A percentile compares a stretch with the other conserved stretches of the same genome.
Evolutionary conservation across 1,284 basidiomycete genomes (phyloP).

Genomic region (Apiotrichum porosum): DNA sequence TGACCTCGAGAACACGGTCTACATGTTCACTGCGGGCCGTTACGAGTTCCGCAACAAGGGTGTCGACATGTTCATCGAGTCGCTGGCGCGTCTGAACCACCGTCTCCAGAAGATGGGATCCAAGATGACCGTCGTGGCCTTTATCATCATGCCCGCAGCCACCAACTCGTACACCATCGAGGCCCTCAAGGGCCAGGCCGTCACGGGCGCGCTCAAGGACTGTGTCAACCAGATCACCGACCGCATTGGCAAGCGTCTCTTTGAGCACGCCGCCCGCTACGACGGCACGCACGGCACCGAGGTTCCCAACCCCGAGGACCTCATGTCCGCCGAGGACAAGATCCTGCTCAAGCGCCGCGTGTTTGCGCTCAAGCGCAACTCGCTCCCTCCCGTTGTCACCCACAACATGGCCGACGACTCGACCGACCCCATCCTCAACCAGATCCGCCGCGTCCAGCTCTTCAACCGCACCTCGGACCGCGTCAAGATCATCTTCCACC

Average conservation of each 20-base stretch:
- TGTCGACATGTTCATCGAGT: slow-evolving; percentile 98
- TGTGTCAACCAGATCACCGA: slow-evolving; percentile 93
- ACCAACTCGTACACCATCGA: slow-evolving; percentile 97
- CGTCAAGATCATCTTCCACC: slow-evolving; percentile 97
- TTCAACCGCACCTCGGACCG: slow-evolving; percentile 80
- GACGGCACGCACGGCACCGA: slow-evolving; percentile 66
- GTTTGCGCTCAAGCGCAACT: slow-evolving; percentile 90
- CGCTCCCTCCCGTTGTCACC: slow-evolving; percentile 86
- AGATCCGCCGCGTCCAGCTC: slow-evolving; percentile 85
- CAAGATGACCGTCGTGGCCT: slow-evolving; percentile 85
- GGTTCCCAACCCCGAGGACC: slow-evolving; percentile 64
- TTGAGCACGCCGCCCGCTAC: slow-evolving; percentile 89
- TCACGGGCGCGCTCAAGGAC: slow-evolving; percentile 91
- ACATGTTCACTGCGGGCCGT: slow-evolving; percentile 97
- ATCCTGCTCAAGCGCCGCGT: slow-evolving; percentile 94
- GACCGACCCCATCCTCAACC: slow-evolving; percentile 88
- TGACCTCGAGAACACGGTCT: slow-evolving; percentile 91
- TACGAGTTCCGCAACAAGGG: slow-evolving; percentile 99
- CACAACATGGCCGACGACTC: slow-evolving; percentile 97
- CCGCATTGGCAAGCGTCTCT: slow-evolving; percentile 81
- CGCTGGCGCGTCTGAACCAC: slow-evolving; percentile 87
- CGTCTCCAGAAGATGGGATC: slow-evolving; percentile 75
- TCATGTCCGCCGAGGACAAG: slow-evolving; percentile 87
- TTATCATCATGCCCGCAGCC: slow-evolving; percentile 97
- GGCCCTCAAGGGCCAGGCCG: slow-evolving; percentile 95